Percentiles rank a stretch among this genome's conserved stretches.
Conservation (phyloP, 2,329 filamentous ascomycete genomes). For the Colletotrichum euphorbiae region DNA sequence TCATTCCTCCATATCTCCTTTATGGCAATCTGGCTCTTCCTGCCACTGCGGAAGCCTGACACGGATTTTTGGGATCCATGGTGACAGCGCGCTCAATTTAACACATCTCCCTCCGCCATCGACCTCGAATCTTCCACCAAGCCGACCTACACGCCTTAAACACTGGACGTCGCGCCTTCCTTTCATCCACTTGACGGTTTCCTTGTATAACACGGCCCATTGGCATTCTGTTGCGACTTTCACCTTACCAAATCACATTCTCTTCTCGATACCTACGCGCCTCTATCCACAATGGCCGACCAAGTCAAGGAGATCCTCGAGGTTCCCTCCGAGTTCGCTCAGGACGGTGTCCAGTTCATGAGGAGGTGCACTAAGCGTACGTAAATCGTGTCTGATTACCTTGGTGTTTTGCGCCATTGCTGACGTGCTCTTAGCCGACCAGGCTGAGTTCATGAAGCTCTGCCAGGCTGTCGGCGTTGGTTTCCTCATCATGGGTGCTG, state of each 20-base stretch:
- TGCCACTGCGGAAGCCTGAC: constrained; percentile 33
- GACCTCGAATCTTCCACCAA: constrained; percentile 38
- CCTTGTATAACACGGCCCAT: constrained; percentile 17
- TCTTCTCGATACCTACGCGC: constrained; percentile 32
- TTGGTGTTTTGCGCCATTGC: background rate
- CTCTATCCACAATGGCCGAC: constrained; percentile 66
- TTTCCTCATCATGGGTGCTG: constrained; percentile 77
- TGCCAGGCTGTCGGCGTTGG: constrained; percentile 74
- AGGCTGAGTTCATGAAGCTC: constrained; percentile 58
- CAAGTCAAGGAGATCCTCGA: constrained; percentile 78
- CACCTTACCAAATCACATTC: constrained; percentile 8
- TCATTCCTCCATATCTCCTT: constrained; percentile 38
- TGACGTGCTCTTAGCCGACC: constrained; percentile 45
- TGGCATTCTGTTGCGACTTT: constrained; percentile 29
- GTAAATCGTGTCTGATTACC: constrained; percentile 43
- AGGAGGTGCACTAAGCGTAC: constrained; percentile 72
- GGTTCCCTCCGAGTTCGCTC: constrained; percentile 73
- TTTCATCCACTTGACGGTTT: constrained; percentile 12
- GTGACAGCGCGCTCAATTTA: constrained; percentile 39
- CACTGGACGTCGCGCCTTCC: constrained; percentile 32
- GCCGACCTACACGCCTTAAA: constrained; percentile 37
- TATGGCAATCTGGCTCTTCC: constrained; percentile 41
- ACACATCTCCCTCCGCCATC: constrained; percentile 39
- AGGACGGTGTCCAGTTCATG: constrained; percentile 71
- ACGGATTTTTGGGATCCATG: constrained; percentile 37